These are phyloP conservation scores for Glomus cerebriforme DNA, from an alignment of 192 early-diverging fungal genomes.

Conservation along the genomic window DNA sequence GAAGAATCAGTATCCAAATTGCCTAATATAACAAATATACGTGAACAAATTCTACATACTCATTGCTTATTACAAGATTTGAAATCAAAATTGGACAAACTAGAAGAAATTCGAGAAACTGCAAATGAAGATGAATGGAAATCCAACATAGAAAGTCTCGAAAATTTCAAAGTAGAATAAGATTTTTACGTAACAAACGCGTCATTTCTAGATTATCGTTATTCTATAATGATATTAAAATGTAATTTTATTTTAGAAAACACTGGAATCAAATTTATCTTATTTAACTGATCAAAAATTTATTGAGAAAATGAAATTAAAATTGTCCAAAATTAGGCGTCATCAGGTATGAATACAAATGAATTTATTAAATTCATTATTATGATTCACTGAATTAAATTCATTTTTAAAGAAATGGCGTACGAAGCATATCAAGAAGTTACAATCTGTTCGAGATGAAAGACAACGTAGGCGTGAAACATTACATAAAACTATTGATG, in stretches of 20 bases:
- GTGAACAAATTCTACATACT: conserved; percentile 1
- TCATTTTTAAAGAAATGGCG: conserved; percentile 32
- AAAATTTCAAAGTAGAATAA: conserved; percentile 16
- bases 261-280: not conserved
- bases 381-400: not conserved
- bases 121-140: conserved; percentile 22
- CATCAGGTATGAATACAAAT: conserved; percentile 23
- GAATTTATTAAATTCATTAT: not conserved
- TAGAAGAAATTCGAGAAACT: not conserved
- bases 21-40: not conserved
- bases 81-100: not conserved
- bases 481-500: conserved; percentile 36
- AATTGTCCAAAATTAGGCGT: conserved; percentile 27
- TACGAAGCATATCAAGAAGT: conserved; percentile 32
- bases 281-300: not conserved
- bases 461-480: conserved; percentile 31
- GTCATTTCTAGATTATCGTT: not conserved
- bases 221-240: not conserved
- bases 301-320: conserved; percentile 8
- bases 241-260: not conserved
- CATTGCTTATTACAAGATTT: not conserved
- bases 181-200: no score
- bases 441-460: conserved; percentile 35
- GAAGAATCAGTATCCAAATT: not conserved
- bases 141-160: not conserved